Evolutionary conservation across 2,329 filamentous ascomycete genomes (phyloP).

Genomic region (Bipolaris victoriae): DNA sequence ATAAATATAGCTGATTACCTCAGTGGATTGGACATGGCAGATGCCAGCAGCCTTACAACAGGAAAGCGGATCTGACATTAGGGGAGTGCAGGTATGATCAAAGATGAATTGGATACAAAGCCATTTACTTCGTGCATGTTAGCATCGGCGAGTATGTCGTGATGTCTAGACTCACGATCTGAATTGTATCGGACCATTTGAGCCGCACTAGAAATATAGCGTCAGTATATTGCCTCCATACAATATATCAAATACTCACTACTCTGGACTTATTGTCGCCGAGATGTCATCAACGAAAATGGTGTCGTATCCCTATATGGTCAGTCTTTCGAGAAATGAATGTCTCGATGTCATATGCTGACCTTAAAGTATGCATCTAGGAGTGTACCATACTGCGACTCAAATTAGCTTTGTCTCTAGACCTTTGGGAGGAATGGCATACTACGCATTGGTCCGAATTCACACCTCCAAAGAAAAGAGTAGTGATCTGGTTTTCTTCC

Average conservation of each 20-base stretch:
- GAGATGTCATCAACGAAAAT: conserved; percentile 26
- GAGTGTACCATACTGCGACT: background rate
- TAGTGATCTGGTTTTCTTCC: conserved; percentile 45
- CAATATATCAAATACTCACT: conserved; percentile 9
- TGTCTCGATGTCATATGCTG: background rate
- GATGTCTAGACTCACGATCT: conserved; percentile 5
- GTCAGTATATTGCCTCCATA: background rate
- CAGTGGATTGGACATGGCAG: too few relatives aligned
- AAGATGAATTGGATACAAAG: conserved; percentile 14
- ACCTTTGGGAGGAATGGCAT: background rate
- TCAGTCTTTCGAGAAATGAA: conserved; percentile 8
- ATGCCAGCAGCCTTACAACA: background rate
- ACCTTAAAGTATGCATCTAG: conserved; percentile 2
- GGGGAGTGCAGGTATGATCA: conserved; percentile 11
- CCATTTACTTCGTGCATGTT: conserved; percentile 9
- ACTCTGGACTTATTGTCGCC: conserved; percentile 22
- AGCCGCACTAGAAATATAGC: conserved; percentile 12
- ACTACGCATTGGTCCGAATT: conserved; percentile 49
- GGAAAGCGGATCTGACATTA: background rate
- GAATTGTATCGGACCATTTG: conserved; percentile 25
- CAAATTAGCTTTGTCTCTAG: conserved; percentile 1
- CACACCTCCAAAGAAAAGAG: conserved; percentile 47
- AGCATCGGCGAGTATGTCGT: background rate
- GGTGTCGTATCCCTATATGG: conserved; percentile 22
- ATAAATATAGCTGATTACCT: too few relatives aligned